Evolutionary conservation across 495 filamentous ascomycete species (phyloP), one percentile per base, ranked within the genome.

Genomic region (Margaritispora aquatica): DNA sequence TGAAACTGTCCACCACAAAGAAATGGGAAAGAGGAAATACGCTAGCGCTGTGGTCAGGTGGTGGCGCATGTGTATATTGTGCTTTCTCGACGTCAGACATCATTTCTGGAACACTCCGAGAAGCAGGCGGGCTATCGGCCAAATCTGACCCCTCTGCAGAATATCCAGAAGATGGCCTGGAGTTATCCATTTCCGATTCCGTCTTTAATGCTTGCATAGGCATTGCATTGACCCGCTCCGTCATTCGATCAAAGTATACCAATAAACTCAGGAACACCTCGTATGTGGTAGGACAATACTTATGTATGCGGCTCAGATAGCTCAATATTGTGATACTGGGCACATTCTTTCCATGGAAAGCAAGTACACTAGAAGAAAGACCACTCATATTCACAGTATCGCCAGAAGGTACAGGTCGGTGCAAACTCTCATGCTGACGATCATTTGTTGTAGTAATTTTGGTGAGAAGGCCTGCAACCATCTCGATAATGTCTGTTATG

Each of bases 201-300:
- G 47, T 44, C 7, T 54, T 55, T 19, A 63, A 7, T 13, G 50
- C 51, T 46, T 62, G 59, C 52, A 65, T 61, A 9, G 66, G 63
- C 2, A 55, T 19, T 51, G 59, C 59, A 55, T 97, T 99, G 44
- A 99, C 93, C 58, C 89, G 79, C 66, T 97, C 94, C 53, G 95
- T 96, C 94, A 99, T 99, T 29, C 94, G 87, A 69, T 99, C 94
- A 73, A 99, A 99, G 66, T 99, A 99, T 41, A 99, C 91, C 53
- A 99, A 74, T 65, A 99, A 71, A 62, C 90, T 96, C 41, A 99
- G 75, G 66, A 99, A 99, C 0, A 99, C 94, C 73, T 99, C 94
- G 71, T 96, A 99, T 4, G 94, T 97, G 2, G 95, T 97, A 0
- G 94, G 94, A 66, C 94, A 99, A 68, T 99, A 99, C 72, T 97